Conservation (phyloP, 139 green algal genomes). For the Coelastrella sp. region DNA sequence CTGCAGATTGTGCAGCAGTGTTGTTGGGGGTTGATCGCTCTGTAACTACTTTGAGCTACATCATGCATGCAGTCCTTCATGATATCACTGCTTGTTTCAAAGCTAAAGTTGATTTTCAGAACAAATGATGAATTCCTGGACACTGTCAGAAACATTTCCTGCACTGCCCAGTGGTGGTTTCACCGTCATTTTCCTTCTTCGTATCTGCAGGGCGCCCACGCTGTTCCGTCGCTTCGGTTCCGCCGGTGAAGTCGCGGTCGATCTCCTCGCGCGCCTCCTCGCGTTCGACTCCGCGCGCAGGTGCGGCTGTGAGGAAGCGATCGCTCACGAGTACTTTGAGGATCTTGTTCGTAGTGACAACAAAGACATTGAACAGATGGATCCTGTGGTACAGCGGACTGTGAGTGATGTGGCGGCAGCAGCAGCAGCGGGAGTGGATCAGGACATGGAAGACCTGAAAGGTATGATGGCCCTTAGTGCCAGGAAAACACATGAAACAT, state of each 20-base stretch:
- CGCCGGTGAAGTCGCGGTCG: constrained; percentile 81
- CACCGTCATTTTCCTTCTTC: not conserved
- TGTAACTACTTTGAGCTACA: too few relatives aligned
- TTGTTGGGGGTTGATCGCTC: too few relatives aligned
- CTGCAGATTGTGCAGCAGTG: too few relatives aligned
- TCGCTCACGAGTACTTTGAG: constrained; percentile 88
- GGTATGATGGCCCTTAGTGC: not conserved
- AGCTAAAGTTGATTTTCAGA: too few relatives aligned
- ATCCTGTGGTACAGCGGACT: not conserved
- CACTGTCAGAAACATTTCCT: too few relatives aligned
- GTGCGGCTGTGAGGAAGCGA: constrained; percentile 70
- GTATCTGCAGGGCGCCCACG: constrained; percentile 67
- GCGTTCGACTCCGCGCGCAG: constrained; percentile 85
- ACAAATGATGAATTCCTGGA: too few relatives aligned
- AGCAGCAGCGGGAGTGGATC: not conserved
- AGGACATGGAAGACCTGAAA: not conserved
- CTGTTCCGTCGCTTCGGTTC: constrained; percentile 73
- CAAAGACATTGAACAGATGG: not conserved
- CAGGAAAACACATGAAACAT: too few relatives aligned
- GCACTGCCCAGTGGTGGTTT: not conserved
- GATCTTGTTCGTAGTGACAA: constrained; percentile 11
- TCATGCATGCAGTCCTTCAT: too few relatives aligned
- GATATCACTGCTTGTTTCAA: too few relatives aligned
- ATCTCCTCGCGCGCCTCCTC: constrained; percentile 89
- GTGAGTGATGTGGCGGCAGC: not conserved